Evolutionary conservation across 306 rosid genomes (phyloP).

Genomic region (Potentilla sterilis): DNA sequence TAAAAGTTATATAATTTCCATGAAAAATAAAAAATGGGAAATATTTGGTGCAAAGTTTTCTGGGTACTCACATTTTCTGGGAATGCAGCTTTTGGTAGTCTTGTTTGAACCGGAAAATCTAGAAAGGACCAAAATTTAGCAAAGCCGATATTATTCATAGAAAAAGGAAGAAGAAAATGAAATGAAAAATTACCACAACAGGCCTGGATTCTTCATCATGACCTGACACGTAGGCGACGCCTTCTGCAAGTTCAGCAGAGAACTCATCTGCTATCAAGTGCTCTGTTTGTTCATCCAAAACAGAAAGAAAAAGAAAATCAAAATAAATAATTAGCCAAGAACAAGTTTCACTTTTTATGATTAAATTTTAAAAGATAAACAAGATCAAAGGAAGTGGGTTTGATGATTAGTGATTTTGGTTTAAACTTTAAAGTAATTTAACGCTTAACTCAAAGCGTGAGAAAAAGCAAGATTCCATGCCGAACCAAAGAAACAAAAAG

Average conservation of each 20-base stretch:
- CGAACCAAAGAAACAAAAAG: constrained; percentile 23
- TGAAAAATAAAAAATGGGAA: not conserved
- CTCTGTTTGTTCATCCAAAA: constrained; percentile 41
- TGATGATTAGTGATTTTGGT: constrained; percentile 45
- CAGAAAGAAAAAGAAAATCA: not conserved
- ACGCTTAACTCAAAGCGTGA: constrained; percentile 39
- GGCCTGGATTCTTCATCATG: constrained; percentile 93
- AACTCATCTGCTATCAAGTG: constrained; percentile 91
- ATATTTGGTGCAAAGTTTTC: not conserved
- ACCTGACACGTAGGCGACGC: constrained; percentile 86
- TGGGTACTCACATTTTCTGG: constrained; percentile 73
- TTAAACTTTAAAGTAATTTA: constrained; percentile 27
- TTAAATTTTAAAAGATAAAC: not conserved
- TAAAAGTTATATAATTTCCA: not conserved
- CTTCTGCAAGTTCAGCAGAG: constrained; percentile 93
- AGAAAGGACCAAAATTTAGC: not conserved
- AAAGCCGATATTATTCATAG: not conserved
- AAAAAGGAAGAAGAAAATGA: not conserved
- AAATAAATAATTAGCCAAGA: not conserved
- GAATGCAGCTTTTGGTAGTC: constrained; percentile 90
- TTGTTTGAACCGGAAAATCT: constrained; percentile 93
- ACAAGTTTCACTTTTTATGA: not conserved
- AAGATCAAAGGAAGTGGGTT: constrained; percentile 25
- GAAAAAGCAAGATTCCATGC: constrained; percentile 68
- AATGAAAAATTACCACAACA: constrained; percentile 54